phyloP scores from a whole-genome alignment of 495 filamentous ascomycete genomes.

The Echria macrotheca region DNA sequence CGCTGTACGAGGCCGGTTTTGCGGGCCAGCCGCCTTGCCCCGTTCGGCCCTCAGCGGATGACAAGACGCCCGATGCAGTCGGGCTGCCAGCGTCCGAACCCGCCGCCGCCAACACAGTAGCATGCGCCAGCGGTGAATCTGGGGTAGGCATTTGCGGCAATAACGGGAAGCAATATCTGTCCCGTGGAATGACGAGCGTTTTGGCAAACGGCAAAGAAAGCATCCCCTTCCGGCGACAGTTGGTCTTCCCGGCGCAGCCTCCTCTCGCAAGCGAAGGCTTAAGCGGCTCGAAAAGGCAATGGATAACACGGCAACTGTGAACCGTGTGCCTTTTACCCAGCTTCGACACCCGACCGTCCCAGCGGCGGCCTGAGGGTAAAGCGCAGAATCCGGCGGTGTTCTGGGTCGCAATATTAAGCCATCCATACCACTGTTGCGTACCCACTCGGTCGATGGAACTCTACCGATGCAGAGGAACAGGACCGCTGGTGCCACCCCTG shows the following conservation, averaged over 20 bases:
- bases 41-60: background rate
- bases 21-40: slow-evolving; percentile 22
- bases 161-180: slow-evolving; percentile 14
- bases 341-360: background rate
- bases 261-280: slow-evolving; percentile 4
- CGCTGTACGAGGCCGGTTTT: slow-evolving; percentile 19
- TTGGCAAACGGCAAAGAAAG: slow-evolving; percentile 3
- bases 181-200: slow-evolving; percentile 10
- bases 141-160: slow-evolving; percentile 17
- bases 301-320: slow-evolving; percentile 12
- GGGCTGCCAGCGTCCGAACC: no score
- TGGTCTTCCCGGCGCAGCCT: background rate
- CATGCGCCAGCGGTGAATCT: background rate
- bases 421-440: background rate
- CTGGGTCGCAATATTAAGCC: slow-evolving; percentile 22
- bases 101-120: background rate
- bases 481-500: slow-evolving; percentile 9
- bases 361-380: slow-evolving; percentile 1
- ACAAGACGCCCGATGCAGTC: slow-evolving; percentile 1
- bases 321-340: slow-evolving; percentile 13
- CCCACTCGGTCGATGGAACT: background rate
- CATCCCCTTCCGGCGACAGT: background rate
- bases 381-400: background rate
- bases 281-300: background rate
- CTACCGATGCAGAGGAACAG: background rate